Conservation (phyloP, 257 asterid species). For the Scutellaria barbata region DNA sequence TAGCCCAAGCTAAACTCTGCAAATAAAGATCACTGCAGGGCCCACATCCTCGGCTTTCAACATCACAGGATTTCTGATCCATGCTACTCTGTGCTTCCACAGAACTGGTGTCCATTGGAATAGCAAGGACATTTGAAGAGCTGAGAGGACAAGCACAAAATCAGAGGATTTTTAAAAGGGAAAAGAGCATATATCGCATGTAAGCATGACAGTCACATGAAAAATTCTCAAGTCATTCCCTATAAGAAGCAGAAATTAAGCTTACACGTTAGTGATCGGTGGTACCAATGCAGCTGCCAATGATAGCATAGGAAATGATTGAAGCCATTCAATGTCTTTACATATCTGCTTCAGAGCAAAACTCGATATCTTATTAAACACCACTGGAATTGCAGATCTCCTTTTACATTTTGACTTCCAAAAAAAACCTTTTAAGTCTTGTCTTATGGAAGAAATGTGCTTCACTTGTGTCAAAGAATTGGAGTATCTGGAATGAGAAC, state of each 20-base stretch:
- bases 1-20: slow-evolving; percentile 62
- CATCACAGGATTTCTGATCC: slow-evolving; percentile 65
- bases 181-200: background rate
- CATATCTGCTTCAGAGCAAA: slow-evolving; percentile 59
- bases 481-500: slow-evolving; percentile 43
- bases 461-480: slow-evolving; percentile 46
- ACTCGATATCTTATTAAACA: slow-evolving; percentile 58
- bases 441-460: slow-evolving; percentile 49
- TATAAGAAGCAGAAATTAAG: slow-evolving; percentile 28
- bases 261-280: slow-evolving; percentile 79
- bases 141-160: slow-evolving; percentile 45
- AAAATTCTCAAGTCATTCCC: background rate
- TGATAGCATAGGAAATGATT: slow-evolving; percentile 63
- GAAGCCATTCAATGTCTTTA: slow-evolving; percentile 66
- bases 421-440: slow-evolving; percentile 48
- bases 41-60: slow-evolving; percentile 60
- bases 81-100: slow-evolving; percentile 53
- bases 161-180: slow-evolving; percentile 13
- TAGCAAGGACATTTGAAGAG: slow-evolving; percentile 56
- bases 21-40: slow-evolving; percentile 56
- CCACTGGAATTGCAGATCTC: slow-evolving; percentile 48
- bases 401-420: slow-evolving; percentile 46
- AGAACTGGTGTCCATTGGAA: slow-evolving; percentile 55
- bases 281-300: slow-evolving; percentile 80
- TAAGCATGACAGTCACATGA: background rate